Base-by-base conservation (phyloP, 495 filamentous ascomycete species). In the Thozetella sp. region DNA sequence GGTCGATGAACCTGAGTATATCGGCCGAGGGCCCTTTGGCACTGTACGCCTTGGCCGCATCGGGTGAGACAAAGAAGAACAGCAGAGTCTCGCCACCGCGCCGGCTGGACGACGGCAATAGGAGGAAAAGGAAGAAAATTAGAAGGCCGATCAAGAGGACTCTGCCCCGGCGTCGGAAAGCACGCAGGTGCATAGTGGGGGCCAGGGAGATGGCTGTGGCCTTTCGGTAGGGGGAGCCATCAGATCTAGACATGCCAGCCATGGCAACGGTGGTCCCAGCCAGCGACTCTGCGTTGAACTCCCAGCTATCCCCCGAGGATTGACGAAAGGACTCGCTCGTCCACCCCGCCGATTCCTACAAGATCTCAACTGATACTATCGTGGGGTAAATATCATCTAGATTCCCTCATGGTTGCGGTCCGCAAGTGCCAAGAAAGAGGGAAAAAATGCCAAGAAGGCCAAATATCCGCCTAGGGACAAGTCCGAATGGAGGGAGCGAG, bases 1-100 rank as follows among this genome's bases (percentile, higher is more conserved):
- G 85, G 63, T 88, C 79, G 51, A 81, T 59, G 54, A 72, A 79
- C 46, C 57, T 64, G 17, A 81, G 62, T 2, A 81, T 65, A 46
- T 77, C 66, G 48, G 63, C 56, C 51, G 50, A 61, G 25, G 65
- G 61, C 53, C 22, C 55, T 12, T 56, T 24, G 15, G 50, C 22
- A 27, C 55, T 43, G 58, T 64, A 45, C 2, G 57, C 27, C 11
- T 61, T 63, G 3, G 61, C 27, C 58, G 34, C 17, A 30, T 64
- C 53, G 12, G 69, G 61, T 56, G 70, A 69, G 66, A 71, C 69
- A 2, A 72, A 37, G 15, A 58, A 62, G 37, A 65, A 66, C 2
- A 59, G 25, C n/a, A 62, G 22, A 2, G 63, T 60, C 26, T 51
- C 46, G 25, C 62, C 56, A 26, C 61, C 4, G 46, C 52, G 40